Base-by-base conservation (phyloP, 2,329 filamentous ascomycete genomes). In the Colletotrichum orchidophilum region DNA sequence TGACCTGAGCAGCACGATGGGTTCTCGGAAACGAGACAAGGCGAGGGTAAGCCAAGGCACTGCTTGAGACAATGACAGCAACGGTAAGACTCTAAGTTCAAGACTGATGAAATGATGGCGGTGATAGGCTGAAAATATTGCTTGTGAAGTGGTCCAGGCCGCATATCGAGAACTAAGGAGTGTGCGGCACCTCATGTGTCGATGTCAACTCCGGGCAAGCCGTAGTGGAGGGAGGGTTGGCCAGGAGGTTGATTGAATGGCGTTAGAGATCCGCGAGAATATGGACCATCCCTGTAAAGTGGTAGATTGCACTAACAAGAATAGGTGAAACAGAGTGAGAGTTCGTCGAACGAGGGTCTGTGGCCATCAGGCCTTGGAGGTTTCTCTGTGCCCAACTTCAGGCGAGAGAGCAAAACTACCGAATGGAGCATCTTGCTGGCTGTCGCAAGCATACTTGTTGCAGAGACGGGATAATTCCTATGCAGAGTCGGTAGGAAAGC, bases 241-340 rank as follows among this genome's bases (percentile, higher is more conserved):
- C 18, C 39, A 24, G 21, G 42, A n/a, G 9, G 1, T 26, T 31
- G 31, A 50, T 27, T 46, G 26, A 52, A 58, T 31, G 63, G 57
- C n/a, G 29, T 29, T 18, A 62, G 26, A 67, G 7, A 13, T 33
- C 8, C 21, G 21, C 26, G 63, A 39, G 27, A 5, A 29, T 31
- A 26, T 7, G 31, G 24, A 8, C 21, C 12, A 71, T 63, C 58
- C 64, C 49, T 63, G 68, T 15, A 31, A 18, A 54, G 26, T 8
- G 50, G 59, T 18, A 58, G 7, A 39, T 21, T 29, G 53, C 27
- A 69, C 46, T 15, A 46, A 59, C 26, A 53, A 33, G 52, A 71
- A 60, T 68, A 58, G 42, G 59, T 69, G 69, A 71, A 71, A 71
- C 69, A 26, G 21, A 33, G 53, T 13, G 59, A 71, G 46, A 71